Evolutionary conservation across 345 rosid species (phyloP).

Genomic region (Reutealis trisperma): DNA sequence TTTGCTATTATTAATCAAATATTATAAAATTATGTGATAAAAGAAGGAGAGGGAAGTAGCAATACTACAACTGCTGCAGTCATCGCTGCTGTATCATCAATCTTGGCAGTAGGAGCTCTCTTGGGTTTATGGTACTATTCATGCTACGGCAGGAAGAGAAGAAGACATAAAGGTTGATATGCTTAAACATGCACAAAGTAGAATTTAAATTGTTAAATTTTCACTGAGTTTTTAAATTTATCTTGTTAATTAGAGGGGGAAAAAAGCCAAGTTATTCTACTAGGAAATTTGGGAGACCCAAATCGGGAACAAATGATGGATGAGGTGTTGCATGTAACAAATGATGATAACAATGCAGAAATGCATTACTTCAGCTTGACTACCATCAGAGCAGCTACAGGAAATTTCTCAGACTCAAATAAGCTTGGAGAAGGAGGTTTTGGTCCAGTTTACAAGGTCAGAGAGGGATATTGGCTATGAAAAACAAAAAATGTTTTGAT

Average conservation of each 20-base stretch:
- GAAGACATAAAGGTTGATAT: conserved; percentile 27
- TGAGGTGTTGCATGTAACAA: conserved; percentile 12
- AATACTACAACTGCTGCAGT: conserved; percentile 24
- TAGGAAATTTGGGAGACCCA: conserved; percentile 18
- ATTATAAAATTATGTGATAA: background rate
- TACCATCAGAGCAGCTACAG: conserved; percentile 31
- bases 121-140: conserved; percentile 32
- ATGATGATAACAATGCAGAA: conserved; percentile 28
- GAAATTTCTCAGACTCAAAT: conserved; percentile 43
- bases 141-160: conserved; percentile 28
- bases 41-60: conserved; percentile 25
- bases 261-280: conserved; percentile 30
- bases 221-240: background rate
- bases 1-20: background rate
- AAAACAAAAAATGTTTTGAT: background rate
- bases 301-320: conserved; percentile 2
- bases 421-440: conserved; percentile 63
- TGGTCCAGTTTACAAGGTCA: conserved; percentile 56
- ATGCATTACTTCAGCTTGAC: conserved; percentile 23
- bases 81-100: conserved; percentile 15
- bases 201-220: background rate
- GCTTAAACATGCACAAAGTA: background rate
- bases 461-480: background rate
- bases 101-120: conserved; percentile 21
- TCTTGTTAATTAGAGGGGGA: conserved; percentile 16